Evolutionary conservation across 1,284 basidiomycete genomes (phyloP), one percentile per base, ranked within the genome.

Genomic region (Mixia osmundae): DNA sequence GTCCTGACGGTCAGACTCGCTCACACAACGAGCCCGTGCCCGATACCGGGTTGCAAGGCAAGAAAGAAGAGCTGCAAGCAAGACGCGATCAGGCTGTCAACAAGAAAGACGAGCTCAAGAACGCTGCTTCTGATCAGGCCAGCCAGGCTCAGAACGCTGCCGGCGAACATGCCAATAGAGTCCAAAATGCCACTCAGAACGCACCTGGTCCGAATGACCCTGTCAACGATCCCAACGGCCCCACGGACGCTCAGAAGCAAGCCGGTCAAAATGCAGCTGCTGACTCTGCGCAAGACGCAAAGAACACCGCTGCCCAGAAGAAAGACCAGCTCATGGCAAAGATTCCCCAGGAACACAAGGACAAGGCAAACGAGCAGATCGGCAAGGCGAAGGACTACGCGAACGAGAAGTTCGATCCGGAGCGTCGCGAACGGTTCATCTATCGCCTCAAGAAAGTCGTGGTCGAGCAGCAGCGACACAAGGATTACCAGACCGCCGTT

Each of bases 381-480:
- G 63, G 72, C 16, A 62, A 63, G 2, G 62, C 66, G 23, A 43
- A 45, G 52, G 59, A 69, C 34, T 77, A 79, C 56, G 53, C 83
- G 41, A 60, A 60, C 16, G 72, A 87, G 28, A 76, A 75, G 54
- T 83, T 89, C 66, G 80, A 80, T 8, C 64, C 77, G 53, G 79
- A 83, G 59, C 64, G 80, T 22, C 65, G 79, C 16, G 75, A 85
- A 38, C 73, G 72, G 48, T 78, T 75, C 56, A 71, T 79, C 50
- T 78, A 68, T 57, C 66, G 76, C 9, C 62, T 66, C 22, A 79
- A 79, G 62, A 80, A 77, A 66, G 69, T 32, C 6, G 68, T 91
- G 43, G 65, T 85, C 41, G 87, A 94, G 57, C 83, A 79, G 57
- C 87, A 94, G 61, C 71, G 75, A 53, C 80, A 89, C 59, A 67